Base-by-base conservation (phyloP, 2,329 filamentous ascomycete species). In the Fusarium ambrosium region DNA sequence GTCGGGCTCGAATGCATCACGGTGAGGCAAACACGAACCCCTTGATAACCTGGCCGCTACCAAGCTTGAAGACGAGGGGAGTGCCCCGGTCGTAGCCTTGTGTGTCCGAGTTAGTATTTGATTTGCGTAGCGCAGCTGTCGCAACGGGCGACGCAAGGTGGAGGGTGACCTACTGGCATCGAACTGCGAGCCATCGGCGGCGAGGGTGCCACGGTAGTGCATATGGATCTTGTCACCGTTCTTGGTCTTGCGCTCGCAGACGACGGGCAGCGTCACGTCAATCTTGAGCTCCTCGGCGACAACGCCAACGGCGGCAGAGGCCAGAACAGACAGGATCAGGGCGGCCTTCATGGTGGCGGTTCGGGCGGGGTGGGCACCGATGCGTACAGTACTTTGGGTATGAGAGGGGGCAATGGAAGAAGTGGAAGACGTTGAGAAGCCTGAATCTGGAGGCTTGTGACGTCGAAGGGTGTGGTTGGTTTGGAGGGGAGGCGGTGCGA, bases 181-280 rank as follows among this genome's bases (percentile, higher is more conserved):
- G 81, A 98, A 98, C 82, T 97, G 87, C 71, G 89, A 87, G 79
- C 95, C 96, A 74, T 91, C 90, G 62, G 86, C 86, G 72, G 91
- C 89, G 36, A 98, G 90, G 2, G 93, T 97, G 78, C 96, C 96
- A 66, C 90, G 90, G 88, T 98, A 98, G 87, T 98, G 95, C 80
- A 98, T 95, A 65, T 92, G 87, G 81, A 98, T 91, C 74, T 87
- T 91, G 86, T 98, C 95, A 76, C 95, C 95, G 72, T 89, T 90
- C 80, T 89, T 80, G 18, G 91, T 93, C 86, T 94, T 95, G 84
- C 95, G 92, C 61, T 91, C 90, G 87, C 95, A 98, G 77, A 94
- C 90, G 74, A 94, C 93, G 29, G 90, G 86, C 69, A 91, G 88
- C 62, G 92, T 93, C 76, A 94, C 91, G 76, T 97, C 91, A 82